Conservation (phyloP, 192 early-diverging fungal species). For the Spinellus fusiger region DNA sequence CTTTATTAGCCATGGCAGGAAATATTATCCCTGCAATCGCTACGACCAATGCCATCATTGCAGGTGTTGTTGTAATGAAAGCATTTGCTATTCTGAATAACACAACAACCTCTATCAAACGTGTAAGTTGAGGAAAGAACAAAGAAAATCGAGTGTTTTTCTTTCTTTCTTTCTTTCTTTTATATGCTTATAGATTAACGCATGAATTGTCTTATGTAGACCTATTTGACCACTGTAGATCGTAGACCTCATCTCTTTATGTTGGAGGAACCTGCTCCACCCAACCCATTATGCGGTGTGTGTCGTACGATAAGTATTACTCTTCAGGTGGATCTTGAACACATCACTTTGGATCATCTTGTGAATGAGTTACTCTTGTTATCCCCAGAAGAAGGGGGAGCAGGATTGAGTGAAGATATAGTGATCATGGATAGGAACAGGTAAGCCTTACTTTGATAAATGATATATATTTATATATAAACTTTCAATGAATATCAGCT, state of each 20-base stretch:
- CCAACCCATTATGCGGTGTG: constrained; percentile 73
- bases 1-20: constrained; percentile 85
- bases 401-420: constrained; percentile 67
- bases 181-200: no score
- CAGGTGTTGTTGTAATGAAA: constrained; percentile 89
- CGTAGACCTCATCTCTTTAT: no score
- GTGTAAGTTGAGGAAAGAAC: constrained; percentile 25
- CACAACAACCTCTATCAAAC: constrained; percentile 46
- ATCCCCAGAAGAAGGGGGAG: constrained; percentile 36
- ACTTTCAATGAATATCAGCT: background rate
- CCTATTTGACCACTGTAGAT: constrained; percentile 56
- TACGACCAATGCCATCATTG: constrained; percentile 95
- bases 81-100: constrained; percentile 70
- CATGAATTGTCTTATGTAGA: no score
- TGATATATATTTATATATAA: background rate
- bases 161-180: background rate
- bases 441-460: constrained; percentile 19
- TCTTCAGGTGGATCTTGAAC: constrained; percentile 50
- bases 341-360: constrained; percentile 64
- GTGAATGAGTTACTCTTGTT: constrained; percentile 39
- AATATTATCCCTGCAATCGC: constrained; percentile 98
- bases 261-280: constrained; percentile 54
- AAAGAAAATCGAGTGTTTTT: background rate
- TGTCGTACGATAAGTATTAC: constrained; percentile 63
- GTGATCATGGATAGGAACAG: constrained; percentile 64